A percentile compares a stretch with the other conserved stretches of the same genome.
These are phyloP conservation scores for Podospora appendiculata DNA, from an alignment of 495 filamentous ascomycete genomes.

Conservation along the genomic window DNA sequence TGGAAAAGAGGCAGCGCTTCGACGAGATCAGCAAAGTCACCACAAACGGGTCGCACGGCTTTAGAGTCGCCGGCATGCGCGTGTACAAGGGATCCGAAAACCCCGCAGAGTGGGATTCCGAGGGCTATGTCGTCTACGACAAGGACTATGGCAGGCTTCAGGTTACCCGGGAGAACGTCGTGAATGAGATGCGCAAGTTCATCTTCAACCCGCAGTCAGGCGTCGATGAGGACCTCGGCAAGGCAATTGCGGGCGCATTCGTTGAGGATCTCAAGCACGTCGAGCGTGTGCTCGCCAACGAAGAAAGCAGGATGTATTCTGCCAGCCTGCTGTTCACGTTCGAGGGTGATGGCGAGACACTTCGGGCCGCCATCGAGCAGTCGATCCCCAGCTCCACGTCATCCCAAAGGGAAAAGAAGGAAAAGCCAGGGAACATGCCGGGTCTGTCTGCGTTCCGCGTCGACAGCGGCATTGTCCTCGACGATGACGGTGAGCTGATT, in stretches of 20 bases:
- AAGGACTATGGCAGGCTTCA: conserved; percentile 74
- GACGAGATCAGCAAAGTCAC: conserved; percentile 72
- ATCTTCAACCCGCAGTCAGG: conserved; percentile 58
- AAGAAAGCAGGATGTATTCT: conserved; percentile 92
- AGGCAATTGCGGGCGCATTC: conserved; percentile 55
- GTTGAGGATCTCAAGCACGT: conserved; percentile 58
- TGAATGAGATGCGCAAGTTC: conserved; percentile 67
- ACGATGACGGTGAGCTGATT: conserved; percentile 27
- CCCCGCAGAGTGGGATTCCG: conserved; percentile 33
- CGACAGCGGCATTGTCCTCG: conserved; percentile 38
- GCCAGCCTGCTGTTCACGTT: conserved; percentile 85
- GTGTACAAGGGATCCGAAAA: conserved; percentile 65
- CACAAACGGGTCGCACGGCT: conserved; percentile 73
- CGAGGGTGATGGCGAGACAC: conserved; percentile 71
- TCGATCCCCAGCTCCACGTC: background rate
- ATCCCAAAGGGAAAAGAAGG: background rate
- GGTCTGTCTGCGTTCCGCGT: conserved; percentile 20
- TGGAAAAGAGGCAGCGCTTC: conserved; percentile 68
- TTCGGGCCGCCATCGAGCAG: conserved; percentile 58
- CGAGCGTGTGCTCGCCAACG: conserved; percentile 55
- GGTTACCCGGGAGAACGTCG: conserved; percentile 63
- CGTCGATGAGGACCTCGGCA: conserved; percentile 43
- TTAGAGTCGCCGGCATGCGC: conserved; percentile 90
- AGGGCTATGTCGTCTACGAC: conserved; percentile 66
- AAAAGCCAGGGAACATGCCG: conserved; percentile 1